Evolutionary conservation across 1,139 yeast species (phyloP).

Genomic region (Blastobotrys niveus): DNA sequence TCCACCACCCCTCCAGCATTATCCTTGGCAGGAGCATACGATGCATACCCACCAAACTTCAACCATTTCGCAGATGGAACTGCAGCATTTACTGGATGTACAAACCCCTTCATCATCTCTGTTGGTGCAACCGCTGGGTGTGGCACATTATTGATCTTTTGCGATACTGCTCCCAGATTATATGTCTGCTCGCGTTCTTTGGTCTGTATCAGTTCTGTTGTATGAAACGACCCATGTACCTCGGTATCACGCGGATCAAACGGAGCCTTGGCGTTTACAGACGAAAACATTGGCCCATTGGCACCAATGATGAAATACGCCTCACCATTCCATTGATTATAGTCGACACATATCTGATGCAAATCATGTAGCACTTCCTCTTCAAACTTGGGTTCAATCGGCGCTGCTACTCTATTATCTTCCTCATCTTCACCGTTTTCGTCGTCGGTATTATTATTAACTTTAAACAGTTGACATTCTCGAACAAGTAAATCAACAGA

Average conservation of each 20-base stretch:
- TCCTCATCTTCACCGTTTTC: slow-evolving; percentile 1
- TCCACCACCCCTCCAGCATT: slow-evolving; percentile 64
- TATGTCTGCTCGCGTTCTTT: slow-evolving; percentile 34
- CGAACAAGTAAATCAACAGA: slow-evolving; percentile 65
- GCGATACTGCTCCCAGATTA: slow-evolving; percentile 48
- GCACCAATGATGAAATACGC: slow-evolving; percentile 47
- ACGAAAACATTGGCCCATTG: slow-evolving; percentile 62
- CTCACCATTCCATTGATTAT: slow-evolving; percentile 59
- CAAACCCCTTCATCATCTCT: slow-evolving; percentile 61
- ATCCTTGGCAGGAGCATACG: slow-evolving; percentile 78
- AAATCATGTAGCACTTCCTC: slow-evolving; percentile 51
- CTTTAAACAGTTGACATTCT: slow-evolving; percentile 51
- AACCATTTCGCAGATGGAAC: slow-evolving; percentile 82
- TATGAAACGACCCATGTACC: slow-evolving; percentile 53
- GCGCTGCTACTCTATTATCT: background rate
- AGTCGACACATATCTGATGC: slow-evolving; percentile 56
- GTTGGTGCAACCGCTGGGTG: slow-evolving; percentile 61
- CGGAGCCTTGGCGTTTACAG: slow-evolving; percentile 56
- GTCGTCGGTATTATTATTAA: slow-evolving; percentile 17
- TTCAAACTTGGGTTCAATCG: slow-evolving; percentile 29
- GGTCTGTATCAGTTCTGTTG: slow-evolving; percentile 56
- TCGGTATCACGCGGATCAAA: slow-evolving; percentile 60
- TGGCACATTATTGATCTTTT: slow-evolving; percentile 42
- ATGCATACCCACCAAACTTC: slow-evolving; percentile 53
- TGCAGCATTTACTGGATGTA: slow-evolving; percentile 85